Base-by-base conservation (phyloP, 495 filamentous ascomycete species). In the Annulohypoxylon stygium region DNA sequence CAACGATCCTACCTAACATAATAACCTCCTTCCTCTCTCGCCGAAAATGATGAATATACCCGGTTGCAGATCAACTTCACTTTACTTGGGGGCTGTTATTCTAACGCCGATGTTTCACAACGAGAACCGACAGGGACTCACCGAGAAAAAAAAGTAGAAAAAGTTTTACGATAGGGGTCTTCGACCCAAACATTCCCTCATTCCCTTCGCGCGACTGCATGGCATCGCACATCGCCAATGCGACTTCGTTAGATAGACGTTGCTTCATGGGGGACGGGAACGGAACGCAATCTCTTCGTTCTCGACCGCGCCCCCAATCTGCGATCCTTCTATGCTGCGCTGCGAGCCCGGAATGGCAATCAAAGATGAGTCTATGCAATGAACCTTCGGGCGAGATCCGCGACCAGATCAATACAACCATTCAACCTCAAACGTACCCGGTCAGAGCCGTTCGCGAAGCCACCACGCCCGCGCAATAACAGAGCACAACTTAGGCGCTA, bases 21-120 rank as follows among this genome's bases (percentile, higher is more conserved):
- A 48, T 50, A 57, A 43, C 45, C 68, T 68, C 72, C 67, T 68
- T 71, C 64, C 72, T 71, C 45, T 71, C 67, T 67, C 6, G 72
- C 39, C 51, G n/a, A 63, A 51, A 54, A n/a, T 26, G 30, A 20
- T 23, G 16, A 67, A 64, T 67, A 63, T 47, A 55, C 72, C 72
- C 72, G 67, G 67, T 37, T 64, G 67, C 39, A 68, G 67, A 75
- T 75, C 59, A 58, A 62, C 26, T 34, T 43, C 41, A 41, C 10
- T 37, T 43, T 36, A 34, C 10, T 37, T 60, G 55, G 72, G 72
- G 72, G 63, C 67, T 33, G 37, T 71, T 67, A 43, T 64, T 75
- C 55, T 75, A 68, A 75, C 54, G 67, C 72, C 72, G 71, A 74
- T 36, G 71, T 74, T 63, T 74, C 62, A 70, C 61, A 59, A 48